Evolutionary conservation across 352 stramenopile genomes (phyloP).

Genomic region (Pythium volutum): DNA sequence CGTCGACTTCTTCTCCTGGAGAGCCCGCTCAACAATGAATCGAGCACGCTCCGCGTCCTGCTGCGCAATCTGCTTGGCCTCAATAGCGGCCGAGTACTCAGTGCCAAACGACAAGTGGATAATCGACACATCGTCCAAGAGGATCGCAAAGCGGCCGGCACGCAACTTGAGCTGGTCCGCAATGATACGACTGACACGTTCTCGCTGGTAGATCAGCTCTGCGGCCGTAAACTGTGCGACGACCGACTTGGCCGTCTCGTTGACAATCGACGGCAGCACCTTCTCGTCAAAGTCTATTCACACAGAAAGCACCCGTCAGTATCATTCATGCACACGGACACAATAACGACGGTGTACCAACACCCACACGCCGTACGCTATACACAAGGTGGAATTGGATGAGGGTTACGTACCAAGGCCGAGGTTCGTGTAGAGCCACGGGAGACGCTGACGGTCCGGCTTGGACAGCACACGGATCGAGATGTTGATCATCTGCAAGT

Average conservation of each 20-base stretch:
- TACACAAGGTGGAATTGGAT: too few relatives aligned
- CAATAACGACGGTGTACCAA: too few relatives aligned
- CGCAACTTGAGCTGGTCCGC: constrained; percentile 77
- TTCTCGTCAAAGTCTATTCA: constrained; percentile 96
- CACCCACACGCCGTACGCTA: too few relatives aligned
- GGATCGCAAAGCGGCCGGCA: constrained; percentile 90
- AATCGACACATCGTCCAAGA: constrained; percentile 98
- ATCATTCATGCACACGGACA: background rate
- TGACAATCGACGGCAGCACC: constrained; percentile 98
- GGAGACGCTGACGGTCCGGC: constrained; percentile 90
- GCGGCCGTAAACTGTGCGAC: constrained; percentile 99
- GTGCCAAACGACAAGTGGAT: constrained; percentile 98
- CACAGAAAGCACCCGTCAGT: background rate
- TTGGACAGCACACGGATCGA: constrained; percentile 98
- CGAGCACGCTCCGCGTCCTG: constrained; percentile 98
- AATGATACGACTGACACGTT: constrained; percentile 95
- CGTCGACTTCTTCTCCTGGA: constrained; percentile 99
- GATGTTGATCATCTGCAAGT: constrained; percentile 99
- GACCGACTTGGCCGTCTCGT: constrained; percentile 99
- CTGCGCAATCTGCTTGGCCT: constrained; percentile 99
- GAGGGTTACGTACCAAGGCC: constrained; percentile 88
- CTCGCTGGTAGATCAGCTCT: constrained; percentile 99
- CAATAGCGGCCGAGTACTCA: constrained; percentile 98
- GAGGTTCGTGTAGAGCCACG: constrained; percentile 97
- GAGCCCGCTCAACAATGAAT: constrained; percentile 97